Evolutionary conservation across 495 filamentous ascomycete genomes (phyloP), one percentile per base, ranked within the genome.

Genomic region (Echria macrotheca): DNA sequence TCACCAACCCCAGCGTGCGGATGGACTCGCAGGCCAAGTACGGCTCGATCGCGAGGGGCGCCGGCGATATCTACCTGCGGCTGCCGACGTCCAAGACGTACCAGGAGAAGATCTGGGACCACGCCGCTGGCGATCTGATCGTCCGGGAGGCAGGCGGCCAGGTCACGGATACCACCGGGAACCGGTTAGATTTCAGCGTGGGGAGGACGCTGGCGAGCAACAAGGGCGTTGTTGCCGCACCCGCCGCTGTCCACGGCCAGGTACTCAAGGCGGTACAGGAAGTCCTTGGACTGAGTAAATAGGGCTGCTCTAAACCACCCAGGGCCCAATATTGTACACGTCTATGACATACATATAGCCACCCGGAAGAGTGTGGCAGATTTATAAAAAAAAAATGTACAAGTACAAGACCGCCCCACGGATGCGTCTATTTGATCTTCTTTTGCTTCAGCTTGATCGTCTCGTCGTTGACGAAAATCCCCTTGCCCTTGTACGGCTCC

Each of bases 101-200:
- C 68, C 81, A 95, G 70, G 93, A 99, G 76, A 99, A 99, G 77
- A 97, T 99, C 55, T 99, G 93, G 93, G 93, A 99, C 64, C 93
- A 99, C 69, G 94, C 91, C 24, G 91, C 89, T n/a, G 93, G 93
- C 26, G 90, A 94, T 52, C 67, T 99, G 43, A 91, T 99, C 56
- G 90, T 96, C 9, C 78, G 89, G 39, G 93, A 99, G 68, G 90
- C 94, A 4, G 93, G 94, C 40, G 94, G 91, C 19, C 73, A 85
- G 59, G 93, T 98, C 26, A 94, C 86, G 14, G 93, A 96, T 68
- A 84, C 83, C 45, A 77, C 81, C 52, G 91, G 91, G 36, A 81
- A 82, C 57, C 70, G 78, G 31, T 71, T 99, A 53, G 84, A 97
- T 62, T 97, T 97, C 60, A 80, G 82, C 52, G 76, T 82, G 46